phyloP scores from a whole-genome alignment of 2,329 filamentous ascomycete species.

The Colletotrichum tofieldiae region DNA sequence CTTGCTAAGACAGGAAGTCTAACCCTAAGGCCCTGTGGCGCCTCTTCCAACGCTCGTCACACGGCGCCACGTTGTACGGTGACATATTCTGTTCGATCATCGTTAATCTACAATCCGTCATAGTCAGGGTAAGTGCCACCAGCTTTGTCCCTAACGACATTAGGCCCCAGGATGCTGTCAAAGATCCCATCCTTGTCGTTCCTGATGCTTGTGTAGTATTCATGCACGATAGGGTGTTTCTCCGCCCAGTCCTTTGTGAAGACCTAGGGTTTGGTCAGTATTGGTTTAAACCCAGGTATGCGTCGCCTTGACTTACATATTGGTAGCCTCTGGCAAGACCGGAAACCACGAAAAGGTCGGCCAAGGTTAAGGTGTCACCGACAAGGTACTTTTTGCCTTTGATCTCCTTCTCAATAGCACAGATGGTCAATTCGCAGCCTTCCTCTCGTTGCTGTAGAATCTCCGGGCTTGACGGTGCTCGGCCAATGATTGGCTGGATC shows the following conservation, averaged over 20 bases:
- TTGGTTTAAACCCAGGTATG: too few species aligned
- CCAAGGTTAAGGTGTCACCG: neutral
- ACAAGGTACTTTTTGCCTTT: slow-evolving; percentile 2
- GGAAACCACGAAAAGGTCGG: slow-evolving; percentile 4
- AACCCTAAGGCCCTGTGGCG: too few species aligned
- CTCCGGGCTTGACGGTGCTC: neutral
- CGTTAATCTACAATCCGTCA: neutral
- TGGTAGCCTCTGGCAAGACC: slow-evolving; percentile 13
- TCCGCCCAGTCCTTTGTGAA: slow-evolving; percentile 12
- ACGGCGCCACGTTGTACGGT: too few species aligned
- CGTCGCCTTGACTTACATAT: slow-evolving; percentile 3
- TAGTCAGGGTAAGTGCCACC: slow-evolving; percentile 24
- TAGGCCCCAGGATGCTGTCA: slow-evolving; percentile 11
- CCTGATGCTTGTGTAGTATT: slow-evolving; percentile 16
- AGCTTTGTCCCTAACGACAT: slow-evolving; percentile 9
- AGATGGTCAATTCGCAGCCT: slow-evolving; percentile 15
- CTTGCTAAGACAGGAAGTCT: too few species aligned
- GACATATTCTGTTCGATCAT: too few species aligned
- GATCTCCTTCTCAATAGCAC: slow-evolving; percentile 21
- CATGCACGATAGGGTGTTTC: neutral
- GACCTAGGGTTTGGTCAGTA: neutral
- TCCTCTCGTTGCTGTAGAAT: slow-evolving; percentile 12
- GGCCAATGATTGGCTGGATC: slow-evolving; percentile 10
- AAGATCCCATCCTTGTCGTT: slow-evolving; percentile 14
- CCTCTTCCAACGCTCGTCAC: too few species aligned